phyloP scores from a whole-genome alignment of 1,284 basidiomycete genomes.

The Thelephora terrestris region DNA sequence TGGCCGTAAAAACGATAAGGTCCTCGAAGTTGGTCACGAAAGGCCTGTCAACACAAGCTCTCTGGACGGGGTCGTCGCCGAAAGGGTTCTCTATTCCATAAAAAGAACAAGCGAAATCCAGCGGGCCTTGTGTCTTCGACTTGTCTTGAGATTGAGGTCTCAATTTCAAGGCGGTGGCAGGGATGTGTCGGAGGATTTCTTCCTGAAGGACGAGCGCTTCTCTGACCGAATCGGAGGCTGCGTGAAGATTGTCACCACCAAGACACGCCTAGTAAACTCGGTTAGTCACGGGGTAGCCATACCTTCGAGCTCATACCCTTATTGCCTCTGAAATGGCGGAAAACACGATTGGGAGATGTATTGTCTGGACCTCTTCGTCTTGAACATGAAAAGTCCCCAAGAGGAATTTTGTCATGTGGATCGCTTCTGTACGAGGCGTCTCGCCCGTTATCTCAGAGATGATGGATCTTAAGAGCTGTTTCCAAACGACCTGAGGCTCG shows the following conservation, averaged over 20 bases:
- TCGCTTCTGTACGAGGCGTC: conserved; percentile 35
- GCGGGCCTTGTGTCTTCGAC: conserved; percentile 27
- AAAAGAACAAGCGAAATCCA: conserved; percentile 47
- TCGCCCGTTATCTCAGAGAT: conserved; percentile 40
- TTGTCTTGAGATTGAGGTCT: conserved; percentile 20
- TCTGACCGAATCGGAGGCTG: conserved; percentile 26
- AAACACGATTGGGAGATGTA: conserved; percentile 77
- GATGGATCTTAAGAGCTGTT: conserved; percentile 51
- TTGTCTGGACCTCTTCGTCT: conserved; percentile 72
- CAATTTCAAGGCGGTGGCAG: conserved; percentile 14
- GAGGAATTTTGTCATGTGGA: conserved; percentile 58
- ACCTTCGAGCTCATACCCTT: conserved; percentile 33
- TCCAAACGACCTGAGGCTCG: conserved; percentile 86
- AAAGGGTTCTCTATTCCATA: conserved; percentile 33
- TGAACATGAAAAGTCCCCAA: conserved; percentile 60
- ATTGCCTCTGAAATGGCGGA: conserved; percentile 53
- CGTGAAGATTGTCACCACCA: conserved; percentile 17
- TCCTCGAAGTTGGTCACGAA: conserved; percentile 49
- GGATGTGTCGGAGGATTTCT: conserved; percentile 42
- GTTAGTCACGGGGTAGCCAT: conserved; percentile 1
- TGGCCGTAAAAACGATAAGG: conserved; percentile 35
- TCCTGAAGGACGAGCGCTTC: conserved; percentile 42
- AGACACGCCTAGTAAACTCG: conserved; percentile 29
- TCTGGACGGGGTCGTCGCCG: conserved; percentile 13
- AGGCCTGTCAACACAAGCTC: conserved; percentile 32